Conservation (phyloP, 257 asterid species). For the Oldenlandia corymbosa region DNA sequence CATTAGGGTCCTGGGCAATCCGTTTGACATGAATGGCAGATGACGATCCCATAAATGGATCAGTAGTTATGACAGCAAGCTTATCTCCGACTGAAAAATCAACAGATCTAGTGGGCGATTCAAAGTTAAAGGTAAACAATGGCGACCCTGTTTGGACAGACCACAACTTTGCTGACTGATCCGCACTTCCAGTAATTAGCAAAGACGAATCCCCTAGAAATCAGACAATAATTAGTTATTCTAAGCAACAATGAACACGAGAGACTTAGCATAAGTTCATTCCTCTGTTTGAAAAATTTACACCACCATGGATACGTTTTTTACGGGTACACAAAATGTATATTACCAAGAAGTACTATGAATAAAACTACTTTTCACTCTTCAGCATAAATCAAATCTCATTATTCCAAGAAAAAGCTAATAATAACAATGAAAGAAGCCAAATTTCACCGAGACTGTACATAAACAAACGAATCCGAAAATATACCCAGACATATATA, state of each 20-base stretch:
- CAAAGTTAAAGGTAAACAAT: conserved; percentile 61
- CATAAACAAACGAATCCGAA: too few species aligned
- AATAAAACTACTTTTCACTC: too few species aligned
- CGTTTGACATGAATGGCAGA: conserved; percentile 80
- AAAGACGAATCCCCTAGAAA: conserved; percentile 69
- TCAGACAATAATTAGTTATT: too few species aligned
- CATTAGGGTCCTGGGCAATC: conserved; percentile 49
- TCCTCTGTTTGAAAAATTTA: too few species aligned
- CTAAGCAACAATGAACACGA: too few species aligned
- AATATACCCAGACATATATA: too few species aligned
- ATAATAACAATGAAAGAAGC: too few species aligned
- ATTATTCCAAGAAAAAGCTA: background rate
- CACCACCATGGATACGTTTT: too few species aligned
- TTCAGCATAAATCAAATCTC: too few species aligned
- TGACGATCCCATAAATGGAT: conserved; percentile 73
- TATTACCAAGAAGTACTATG: too few species aligned
- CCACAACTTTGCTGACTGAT: conserved; percentile 91
- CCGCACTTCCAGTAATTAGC: conserved; percentile 91
- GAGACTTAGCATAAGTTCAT: background rate
- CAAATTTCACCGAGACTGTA: background rate
- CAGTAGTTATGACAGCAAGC: conserved; percentile 80
- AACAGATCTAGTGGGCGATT: conserved; percentile 77
- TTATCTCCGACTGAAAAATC: conserved; percentile 75
- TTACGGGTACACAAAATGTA: too few species aligned
- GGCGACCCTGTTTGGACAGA: conserved; percentile 58